These are phyloP conservation scores for Pythium guiyangense DNA, from an alignment of 352 stramenopile genomes.

Conservation along the genomic window DNA sequence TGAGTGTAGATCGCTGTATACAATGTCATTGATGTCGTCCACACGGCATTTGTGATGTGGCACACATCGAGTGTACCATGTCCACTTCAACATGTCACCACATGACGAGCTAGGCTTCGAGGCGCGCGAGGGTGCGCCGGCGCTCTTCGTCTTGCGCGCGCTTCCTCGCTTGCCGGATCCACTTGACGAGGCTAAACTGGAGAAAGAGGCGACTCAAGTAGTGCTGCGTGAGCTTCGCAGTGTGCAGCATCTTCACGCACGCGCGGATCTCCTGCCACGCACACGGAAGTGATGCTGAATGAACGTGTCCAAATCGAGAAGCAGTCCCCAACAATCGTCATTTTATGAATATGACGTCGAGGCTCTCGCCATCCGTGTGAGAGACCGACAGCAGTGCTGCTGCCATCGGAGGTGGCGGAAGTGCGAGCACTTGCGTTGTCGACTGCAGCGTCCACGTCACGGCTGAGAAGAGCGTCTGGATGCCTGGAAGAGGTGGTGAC, in stretches of 20 bases:
- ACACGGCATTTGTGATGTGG: background rate
- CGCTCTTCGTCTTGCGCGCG: constrained; percentile 31
- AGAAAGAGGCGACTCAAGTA: constrained; percentile 63
- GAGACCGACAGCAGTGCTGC: constrained; percentile 1
- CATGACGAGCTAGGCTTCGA: constrained; percentile 11
- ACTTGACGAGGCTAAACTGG: constrained; percentile 54
- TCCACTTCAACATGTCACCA: too few species aligned
- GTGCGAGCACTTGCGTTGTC: background rate
- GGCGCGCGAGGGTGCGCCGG: constrained; percentile 12
- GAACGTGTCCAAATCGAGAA: too few species aligned
- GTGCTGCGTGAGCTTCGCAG: constrained; percentile 60
- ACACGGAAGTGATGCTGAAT: constrained; percentile 17
- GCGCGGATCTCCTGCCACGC: constrained; percentile 57
- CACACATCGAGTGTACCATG: too few species aligned
- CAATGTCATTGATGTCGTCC: background rate
- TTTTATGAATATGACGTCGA: too few species aligned
- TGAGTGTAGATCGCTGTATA: too few species aligned
- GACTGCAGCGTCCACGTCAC: background rate
- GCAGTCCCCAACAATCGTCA: too few species aligned
- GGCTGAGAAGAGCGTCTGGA: constrained; percentile 14
- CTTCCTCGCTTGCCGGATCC: constrained; percentile 40
- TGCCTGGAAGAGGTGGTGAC: constrained; percentile 1
- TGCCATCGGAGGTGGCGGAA: background rate
- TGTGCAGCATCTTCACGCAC: constrained; percentile 62
- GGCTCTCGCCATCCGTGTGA: too few species aligned